Evolutionary conservation across 192 early-diverging fungal genomes (phyloP), one percentile per base, ranked within the genome.

Genomic region (Rhizoclosmatium globosum): DNA sequence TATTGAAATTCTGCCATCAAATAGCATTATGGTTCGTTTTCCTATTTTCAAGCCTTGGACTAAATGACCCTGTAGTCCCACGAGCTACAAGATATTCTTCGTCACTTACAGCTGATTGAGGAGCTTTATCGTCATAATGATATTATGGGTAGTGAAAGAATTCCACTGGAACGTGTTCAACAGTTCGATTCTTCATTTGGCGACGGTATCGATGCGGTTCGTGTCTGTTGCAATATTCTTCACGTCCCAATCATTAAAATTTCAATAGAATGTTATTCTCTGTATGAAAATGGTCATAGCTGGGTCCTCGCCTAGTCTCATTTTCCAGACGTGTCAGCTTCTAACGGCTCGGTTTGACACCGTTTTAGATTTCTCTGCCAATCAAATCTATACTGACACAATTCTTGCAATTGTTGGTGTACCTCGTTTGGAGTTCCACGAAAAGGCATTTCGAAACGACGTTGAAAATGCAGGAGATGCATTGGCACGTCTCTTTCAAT

Each of bases 201-300:
- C 6, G 53, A 69, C 9, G 59, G n/a, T 45, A 45, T 43, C 19
- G 66, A 46, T 15, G 66, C 0, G 62, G 62, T 57, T 17, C 21
- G 31, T 31, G 31, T 43, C 38, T 43, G 0, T 41, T 11, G 31
- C 31, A 31, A 31, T 31, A 31, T 31, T 31, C 31, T 31, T 31
- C 31, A 31, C 31, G 31, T 31, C 31, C 31, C 31, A 31, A 31
- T 31, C 31, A 31, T 31, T 31, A 31, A 31, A 31, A 31, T 31
- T 23, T 53, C 6, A 42, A 38, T 46, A 79, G 72, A 47, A 39
- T 53, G 53, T 74, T 19, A 65, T 67, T 41, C 23, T 84, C 47
- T 82, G 83, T 53, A 79, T 86, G 80, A 81, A 81, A 42, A 86
- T 83, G 82, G 81, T 82, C 41, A 82, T 86, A 53, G 79, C 78